These are phyloP conservation scores for Pontederia crassipes DNA, from an alignment of 176 grass and related monocot genomes.

Conservation along the genomic window DNA sequence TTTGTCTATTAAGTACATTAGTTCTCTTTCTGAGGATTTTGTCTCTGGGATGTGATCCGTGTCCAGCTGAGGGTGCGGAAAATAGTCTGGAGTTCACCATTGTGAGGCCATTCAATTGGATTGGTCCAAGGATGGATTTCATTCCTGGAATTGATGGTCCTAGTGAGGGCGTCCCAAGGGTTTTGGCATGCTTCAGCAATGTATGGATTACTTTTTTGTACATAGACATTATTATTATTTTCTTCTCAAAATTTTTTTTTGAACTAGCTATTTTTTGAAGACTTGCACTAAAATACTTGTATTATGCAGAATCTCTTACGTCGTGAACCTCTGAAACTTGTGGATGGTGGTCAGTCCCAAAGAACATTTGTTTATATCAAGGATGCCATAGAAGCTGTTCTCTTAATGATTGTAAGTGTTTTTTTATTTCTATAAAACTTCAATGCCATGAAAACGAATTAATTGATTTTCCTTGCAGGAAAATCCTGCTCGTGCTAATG, in stretches of 20 bases:
- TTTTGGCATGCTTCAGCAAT: constrained; percentile 98
- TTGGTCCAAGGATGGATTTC: constrained; percentile 98
- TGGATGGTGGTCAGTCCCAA: constrained; percentile 84
- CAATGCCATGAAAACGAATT: constrained; percentile 2
- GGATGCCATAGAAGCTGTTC: constrained; percentile 96
- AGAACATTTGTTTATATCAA: constrained; percentile 96
- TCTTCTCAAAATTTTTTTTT: constrained; percentile 7
- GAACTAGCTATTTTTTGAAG: constrained; percentile 16
- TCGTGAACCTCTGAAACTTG: constrained; percentile 70
- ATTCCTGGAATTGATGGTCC: constrained; percentile 96
- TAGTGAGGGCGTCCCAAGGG: constrained; percentile 89
- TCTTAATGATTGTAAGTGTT: constrained; percentile 70
- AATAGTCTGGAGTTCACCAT: constrained; percentile 86
- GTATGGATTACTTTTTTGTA: constrained; percentile 24
- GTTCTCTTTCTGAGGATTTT: constrained; percentile 12
- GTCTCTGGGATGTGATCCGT: constrained; percentile 1
- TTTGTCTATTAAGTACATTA: neutral
- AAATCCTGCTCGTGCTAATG: constrained; percentile 81
- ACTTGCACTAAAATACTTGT: neutral
- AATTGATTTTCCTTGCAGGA: constrained; percentile 24
- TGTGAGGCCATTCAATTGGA: constrained; percentile 97
- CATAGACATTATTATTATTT: neutral
- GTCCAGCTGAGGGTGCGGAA: constrained; percentile 81
- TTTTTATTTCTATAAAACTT: neutral
- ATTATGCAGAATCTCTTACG: constrained; percentile 73